Evolutionary conservation across 345 rosid species (phyloP), one percentile per base, ranked within the genome.

Genomic region (Lepidium africanum): DNA sequence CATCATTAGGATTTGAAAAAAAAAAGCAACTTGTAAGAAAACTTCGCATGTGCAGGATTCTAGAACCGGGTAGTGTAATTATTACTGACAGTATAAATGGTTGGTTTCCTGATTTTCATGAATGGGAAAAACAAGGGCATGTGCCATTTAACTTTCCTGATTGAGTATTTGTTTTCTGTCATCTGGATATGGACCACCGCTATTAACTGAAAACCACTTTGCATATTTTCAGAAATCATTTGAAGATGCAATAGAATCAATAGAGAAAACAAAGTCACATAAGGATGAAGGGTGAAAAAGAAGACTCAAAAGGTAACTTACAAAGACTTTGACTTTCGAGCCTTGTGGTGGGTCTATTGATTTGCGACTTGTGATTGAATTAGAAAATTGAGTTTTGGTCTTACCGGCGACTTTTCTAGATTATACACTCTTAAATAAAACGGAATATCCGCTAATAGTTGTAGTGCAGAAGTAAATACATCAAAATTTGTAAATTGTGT

Each of bases 211-310:
- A 38, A 37, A 45, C 2, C 0, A 7, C 1, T 63, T 64, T 40
- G 55, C 23, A 14, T 59, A 30, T 53, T 25, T 64, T 11, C 81
- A 92, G 97, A 90, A 88, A 83, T 93, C 98, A 70, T 93, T 90
- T 62, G 94, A 92, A 69, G 98, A 86, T 42, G 88, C 92, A 63
- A 81, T 88, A 88, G 94, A 83, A 27, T 84, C 94, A 9, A 70
- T 93, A 4, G 77, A 73, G 49, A 73, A 73, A 59, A 15, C 86
- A 16, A 93, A 79, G 80, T 46, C 77, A 58, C 78, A 59, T n/a
- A 82, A 79, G 52, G 81, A 79, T 72, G 75, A 71, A 60, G 71
- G 67, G 63, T 76, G 63, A 56, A 70, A 21, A 23, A 33, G 56
- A 65, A 21, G 49, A 66, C 9, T 15, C 51, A 37, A 63, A 30